Base-by-base conservation (phyloP, 2,329 filamentous ascomycete species). In the Diaporthe vexans region DNA sequence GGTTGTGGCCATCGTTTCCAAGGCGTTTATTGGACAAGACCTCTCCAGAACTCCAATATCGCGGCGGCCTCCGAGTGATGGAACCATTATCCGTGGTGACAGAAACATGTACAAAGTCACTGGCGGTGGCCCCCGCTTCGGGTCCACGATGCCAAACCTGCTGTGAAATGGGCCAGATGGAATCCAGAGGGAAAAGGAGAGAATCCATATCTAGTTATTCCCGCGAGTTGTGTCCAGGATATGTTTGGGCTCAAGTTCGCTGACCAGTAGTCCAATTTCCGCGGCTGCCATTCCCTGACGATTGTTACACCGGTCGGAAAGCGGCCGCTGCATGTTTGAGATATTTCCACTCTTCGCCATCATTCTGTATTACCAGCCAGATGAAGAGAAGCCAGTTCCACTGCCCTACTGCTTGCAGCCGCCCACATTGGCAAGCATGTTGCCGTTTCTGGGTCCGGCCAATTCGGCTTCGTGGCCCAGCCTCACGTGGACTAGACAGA, bases 251-350 rank as follows among this genome's bases (percentile, higher is more conserved):
- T 4, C 15, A 24, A 54, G 24, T 40, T 19, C n/a, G 15, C 33
- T 37, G n/a, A 48, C 33, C 48, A 40, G 21, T n/a, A 52, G 29
- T 21, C 46, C 33, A 26, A 48, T 15, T n/a, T 7, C 11, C 33
- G 29, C 13, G 21, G 3, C n/a, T 40, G 33, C 10, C 37, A 26
- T 26, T 52, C 59, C 40, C 40, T 33, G 26, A 19, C 46, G 35
- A 46, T 21, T 24, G 67, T 65, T n/a, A 37, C 26, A 71, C 72
- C 46, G 40, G 26, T 13, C 51, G 56, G 33, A 58, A 35, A 26
- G 26, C 48, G 43, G 40, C 13, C 65, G 24, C 37, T 46, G 48
- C 48, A 21, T 71, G 65, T 71, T 69, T 54, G 67, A 58, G 65
- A 74, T 37, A 46, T 61, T 51, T 33, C 7, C 37, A 37, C 57